Percentiles rank a stretch among this genome's conserved stretches.
Conservation (phyloP, 139 green algal species). For the Chlamydomonas schloesseri region DNA sequence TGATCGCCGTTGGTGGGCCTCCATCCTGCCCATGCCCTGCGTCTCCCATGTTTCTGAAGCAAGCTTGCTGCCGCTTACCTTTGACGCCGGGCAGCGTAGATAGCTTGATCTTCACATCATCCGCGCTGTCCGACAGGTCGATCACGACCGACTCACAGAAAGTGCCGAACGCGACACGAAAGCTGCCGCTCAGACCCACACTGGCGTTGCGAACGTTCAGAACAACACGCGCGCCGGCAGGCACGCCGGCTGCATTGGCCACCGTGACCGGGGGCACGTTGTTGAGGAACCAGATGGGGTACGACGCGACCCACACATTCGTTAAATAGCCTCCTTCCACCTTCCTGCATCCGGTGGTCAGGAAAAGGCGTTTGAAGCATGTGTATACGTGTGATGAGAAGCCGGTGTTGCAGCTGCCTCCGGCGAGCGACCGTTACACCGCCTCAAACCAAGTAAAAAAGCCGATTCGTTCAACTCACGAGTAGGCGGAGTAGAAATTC, state of each 20-base stretch:
- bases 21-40: too few species aligned
- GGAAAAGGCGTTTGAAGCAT: too few species aligned
- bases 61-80: background rate
- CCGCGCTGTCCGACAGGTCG: background rate
- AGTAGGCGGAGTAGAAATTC: background rate
- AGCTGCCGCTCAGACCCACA: background rate
- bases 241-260: background rate
- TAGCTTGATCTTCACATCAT: background rate
- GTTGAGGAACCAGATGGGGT: background rate
- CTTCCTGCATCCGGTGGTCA: too few species aligned
- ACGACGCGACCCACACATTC: background rate
- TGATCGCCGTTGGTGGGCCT: too few species aligned
- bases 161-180: background rate
- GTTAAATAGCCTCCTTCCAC: background rate
- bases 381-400: too few species aligned
- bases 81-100: background rate
- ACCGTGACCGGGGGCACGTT: background rate
- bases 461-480: too few species aligned
- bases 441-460: too few species aligned
- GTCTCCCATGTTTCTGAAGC: too few species aligned
- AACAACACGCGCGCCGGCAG: background rate
- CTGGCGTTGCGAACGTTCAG: background rate
- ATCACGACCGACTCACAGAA: background rate
- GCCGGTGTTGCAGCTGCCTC: too few species aligned
- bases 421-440: too few species aligned